Percentiles rank a stretch among this genome's conserved stretches.
phyloP scores from a whole-genome alignment of 2,329 filamentous ascomycete species.

The Pyrenophora seminiperda region DNA sequence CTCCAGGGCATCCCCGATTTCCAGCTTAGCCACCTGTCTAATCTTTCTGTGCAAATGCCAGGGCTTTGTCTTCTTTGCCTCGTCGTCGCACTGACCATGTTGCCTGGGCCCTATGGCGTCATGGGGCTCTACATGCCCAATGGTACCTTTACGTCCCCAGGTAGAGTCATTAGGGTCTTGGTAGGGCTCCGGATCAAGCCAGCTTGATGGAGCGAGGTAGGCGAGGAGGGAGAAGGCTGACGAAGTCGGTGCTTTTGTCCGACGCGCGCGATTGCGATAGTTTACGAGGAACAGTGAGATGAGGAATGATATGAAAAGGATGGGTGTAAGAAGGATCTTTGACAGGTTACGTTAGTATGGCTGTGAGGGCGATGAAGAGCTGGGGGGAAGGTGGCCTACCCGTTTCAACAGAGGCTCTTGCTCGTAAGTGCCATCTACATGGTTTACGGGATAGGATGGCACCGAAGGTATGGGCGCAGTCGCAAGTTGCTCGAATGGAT shows the following conservation, averaged over 20 bases:
- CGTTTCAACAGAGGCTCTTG: slow-evolving; percentile 33
- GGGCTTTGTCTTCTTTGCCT: slow-evolving; percentile 20
- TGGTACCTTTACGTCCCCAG: slow-evolving; percentile 23
- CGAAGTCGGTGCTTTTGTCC: slow-evolving; percentile 40
- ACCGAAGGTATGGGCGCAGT: slow-evolving; percentile 29
- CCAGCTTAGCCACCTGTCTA: slow-evolving; percentile 64
- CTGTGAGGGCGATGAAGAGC: neutral
- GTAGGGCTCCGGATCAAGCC: slow-evolving; percentile 53
- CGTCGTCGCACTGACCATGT: neutral
- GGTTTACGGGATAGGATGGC: slow-evolving; percentile 27
- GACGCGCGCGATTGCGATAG: slow-evolving; percentile 60
- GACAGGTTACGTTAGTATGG: neutral
- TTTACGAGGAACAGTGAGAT: slow-evolving; percentile 69
- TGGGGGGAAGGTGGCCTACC: slow-evolving; percentile 22
- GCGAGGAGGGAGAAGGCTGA: slow-evolving; percentile 23
- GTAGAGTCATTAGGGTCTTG: slow-evolving; percentile 44
- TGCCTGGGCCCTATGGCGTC: slow-evolving; percentile 22
- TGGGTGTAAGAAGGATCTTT: slow-evolving; percentile 62
- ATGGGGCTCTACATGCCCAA: slow-evolving; percentile 30
- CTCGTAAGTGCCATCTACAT: slow-evolving; percentile 17
- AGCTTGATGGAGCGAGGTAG: slow-evolving; percentile 31
- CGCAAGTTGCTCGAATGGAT: slow-evolving; percentile 42
- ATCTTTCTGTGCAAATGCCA: slow-evolving; percentile 53
- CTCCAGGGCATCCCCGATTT: slow-evolving; percentile 68
- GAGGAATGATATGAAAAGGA: slow-evolving; percentile 68